These are phyloP conservation scores for Exsudoporus frostii DNA, from an alignment of 768 basidiomycete genomes.

Conservation along the genomic window DNA sequence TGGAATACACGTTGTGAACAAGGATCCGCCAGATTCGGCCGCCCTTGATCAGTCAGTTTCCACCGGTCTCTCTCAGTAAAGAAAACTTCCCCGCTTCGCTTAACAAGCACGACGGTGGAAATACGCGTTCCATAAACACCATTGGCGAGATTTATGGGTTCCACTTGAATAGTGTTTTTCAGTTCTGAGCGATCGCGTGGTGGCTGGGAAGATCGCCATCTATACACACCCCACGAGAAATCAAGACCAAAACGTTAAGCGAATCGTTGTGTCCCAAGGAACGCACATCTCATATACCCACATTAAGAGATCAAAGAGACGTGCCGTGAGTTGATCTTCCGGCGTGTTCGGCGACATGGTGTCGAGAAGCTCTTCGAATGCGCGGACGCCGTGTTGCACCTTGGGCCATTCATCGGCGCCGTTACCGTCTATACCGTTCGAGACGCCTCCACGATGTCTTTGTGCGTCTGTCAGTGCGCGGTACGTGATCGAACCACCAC, in stretches of 20 bases:
- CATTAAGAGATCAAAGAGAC: constrained; percentile 66
- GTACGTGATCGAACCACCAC: constrained; percentile 53
- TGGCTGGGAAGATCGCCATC: constrained; percentile 34
- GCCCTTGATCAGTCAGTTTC: constrained; percentile 41
- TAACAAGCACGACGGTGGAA: constrained; percentile 68
- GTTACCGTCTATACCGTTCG: constrained; percentile 71
- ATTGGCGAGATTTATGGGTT: constrained; percentile 38
- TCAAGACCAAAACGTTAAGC: constrained; percentile 2
- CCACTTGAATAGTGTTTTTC: constrained; percentile 60
- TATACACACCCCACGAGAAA: background rate
- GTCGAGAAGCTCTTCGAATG: constrained; percentile 44
- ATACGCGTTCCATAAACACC: constrained; percentile 65
- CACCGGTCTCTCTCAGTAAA: constrained; percentile 77
- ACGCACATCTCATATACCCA: constrained; percentile 40
- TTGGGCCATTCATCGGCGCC: constrained; percentile 72
- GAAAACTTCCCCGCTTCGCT: constrained; percentile 52
- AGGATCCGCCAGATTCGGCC: constrained; percentile 37
- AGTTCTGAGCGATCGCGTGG: constrained; percentile 52
- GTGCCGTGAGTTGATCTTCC: constrained; percentile 54
- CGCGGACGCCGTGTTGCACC: constrained; percentile 53
- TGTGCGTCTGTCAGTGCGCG: constrained; percentile 53
- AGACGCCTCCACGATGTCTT: constrained; percentile 55
- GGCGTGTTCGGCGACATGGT: constrained; percentile 33
- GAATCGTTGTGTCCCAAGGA: background rate
- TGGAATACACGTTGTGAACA: constrained; percentile 49